These are phyloP conservation scores for Zygosaccharomyces bailii DNA, from an alignment of 805 yeast genomes.

Conservation along the genomic window DNA sequence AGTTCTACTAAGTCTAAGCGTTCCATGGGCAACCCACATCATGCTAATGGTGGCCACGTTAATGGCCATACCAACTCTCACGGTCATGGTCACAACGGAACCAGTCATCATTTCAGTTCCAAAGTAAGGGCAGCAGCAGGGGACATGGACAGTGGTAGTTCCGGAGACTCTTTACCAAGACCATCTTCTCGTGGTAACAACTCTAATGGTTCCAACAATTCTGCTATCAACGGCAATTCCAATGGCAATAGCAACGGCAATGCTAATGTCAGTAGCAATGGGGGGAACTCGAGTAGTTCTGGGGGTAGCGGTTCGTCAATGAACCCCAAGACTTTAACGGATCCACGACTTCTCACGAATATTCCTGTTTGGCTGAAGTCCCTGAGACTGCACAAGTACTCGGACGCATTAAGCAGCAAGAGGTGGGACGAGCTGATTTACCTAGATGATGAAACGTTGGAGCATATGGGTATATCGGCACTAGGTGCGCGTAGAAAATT, in stretches of 20 bases:
- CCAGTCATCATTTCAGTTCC: slow-evolving; percentile 1
- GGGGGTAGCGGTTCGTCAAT: slow-evolving; percentile 39
- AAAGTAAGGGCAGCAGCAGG: slow-evolving; percentile 7
- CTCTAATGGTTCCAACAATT: slow-evolving; percentile 1
- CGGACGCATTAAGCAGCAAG: slow-evolving; percentile 70
- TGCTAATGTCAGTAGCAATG: slow-evolving; percentile 9
- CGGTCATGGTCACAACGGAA: slow-evolving; percentile 1
- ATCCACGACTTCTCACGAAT: slow-evolving; percentile 57
- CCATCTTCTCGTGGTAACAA: slow-evolving; percentile 8
- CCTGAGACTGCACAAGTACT: slow-evolving; percentile 88
- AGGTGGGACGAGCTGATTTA: slow-evolving; percentile 78
- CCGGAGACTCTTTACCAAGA: slow-evolving; percentile 12
- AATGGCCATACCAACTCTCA: slow-evolving; percentile 1
- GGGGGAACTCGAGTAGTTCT: too few relatives aligned
- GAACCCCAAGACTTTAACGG: slow-evolving; percentile 51
- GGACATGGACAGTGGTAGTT: slow-evolving; percentile 4
- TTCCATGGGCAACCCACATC: slow-evolving; percentile 4
- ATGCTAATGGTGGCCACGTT: slow-evolving; percentile 2
- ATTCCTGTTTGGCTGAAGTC: slow-evolving; percentile 92
- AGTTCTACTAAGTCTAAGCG: slow-evolving; percentile 7
- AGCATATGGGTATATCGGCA: slow-evolving; percentile 81
- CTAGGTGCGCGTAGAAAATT: slow-evolving; percentile 94
- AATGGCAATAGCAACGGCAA: slow-evolving; percentile 1
- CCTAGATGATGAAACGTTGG: slow-evolving; percentile 64
- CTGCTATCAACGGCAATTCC: slow-evolving; percentile 16